Base-by-base conservation (phyloP, 352 stramenopile genomes). In the Globisporangium rhizosaccharum region DNA sequence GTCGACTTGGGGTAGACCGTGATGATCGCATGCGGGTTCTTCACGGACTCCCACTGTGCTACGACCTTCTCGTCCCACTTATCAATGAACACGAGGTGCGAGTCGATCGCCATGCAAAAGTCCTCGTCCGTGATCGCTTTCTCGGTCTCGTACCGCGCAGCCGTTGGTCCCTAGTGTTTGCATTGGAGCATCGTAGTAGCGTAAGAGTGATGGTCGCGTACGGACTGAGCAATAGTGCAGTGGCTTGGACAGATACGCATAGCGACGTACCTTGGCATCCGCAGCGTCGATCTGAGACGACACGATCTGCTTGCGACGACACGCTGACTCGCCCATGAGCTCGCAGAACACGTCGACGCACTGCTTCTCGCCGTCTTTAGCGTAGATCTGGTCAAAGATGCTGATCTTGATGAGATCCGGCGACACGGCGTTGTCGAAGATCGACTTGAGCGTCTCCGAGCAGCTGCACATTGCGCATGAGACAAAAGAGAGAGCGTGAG, bases 101-200 rank as follows among this genome's bases (percentile, higher is more conserved):
- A 92, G 61, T 92, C 83, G 62, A 92, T 88, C 18, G 79, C 70
- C 60, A 92, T 73, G 65, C 80, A 90, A 39, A 92, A 92, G 61
- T 90, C 76, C 57, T 92, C 83, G 60, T 90, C 73, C 17, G 67
- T 75, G 59, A 92, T 88, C 36, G 73, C 79, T 51, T 88, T 84
- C 61, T 90, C 83, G 17, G 83, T 88, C 65, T 85, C 74, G 53
- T 88, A 92, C 15, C 83, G 75, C 28, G 80, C 83, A 18, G 71
- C 70, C 23, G 83, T 92, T 0, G 83, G 83, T 18, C 83, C 83
- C 80, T 90, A 15, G 37, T 51, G 28, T 26, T 25, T 20, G 44
- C 48, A 33, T 8, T 17, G 23, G 36, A 50, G 23, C 30, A 36
- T 36, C 6, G 30, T 9, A 36, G 30, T 36, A 2, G 30, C 30